Percentiles rank a stretch among this genome's conserved stretches.
Conservation (phyloP, 805 yeast genomes). For the Grigorovia yakushimaensis region DNA sequence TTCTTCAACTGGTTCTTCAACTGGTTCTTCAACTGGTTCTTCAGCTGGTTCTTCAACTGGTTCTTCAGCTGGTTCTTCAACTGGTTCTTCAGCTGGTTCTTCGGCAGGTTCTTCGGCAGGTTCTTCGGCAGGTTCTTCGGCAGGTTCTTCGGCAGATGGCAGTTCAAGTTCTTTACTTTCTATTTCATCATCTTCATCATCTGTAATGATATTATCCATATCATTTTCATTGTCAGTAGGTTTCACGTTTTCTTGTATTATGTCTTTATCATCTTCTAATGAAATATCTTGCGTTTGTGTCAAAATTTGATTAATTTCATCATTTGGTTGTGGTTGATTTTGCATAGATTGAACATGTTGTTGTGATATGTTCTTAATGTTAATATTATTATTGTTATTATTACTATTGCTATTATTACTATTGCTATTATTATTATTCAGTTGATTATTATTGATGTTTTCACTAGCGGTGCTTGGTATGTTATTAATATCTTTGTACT, state of each 20-base stretch:
- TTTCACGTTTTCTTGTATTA: background rate
- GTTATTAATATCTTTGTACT: slow-evolving; percentile 5
- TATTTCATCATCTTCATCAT: slow-evolving; percentile 5
- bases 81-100: slow-evolving; percentile 3
- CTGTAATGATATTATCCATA: slow-evolving; percentile 7
- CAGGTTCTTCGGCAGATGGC: slow-evolving; percentile 3
- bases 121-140: slow-evolving; percentile 1
- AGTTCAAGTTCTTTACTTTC: slow-evolving; percentile 7
- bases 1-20: slow-evolving; percentile 3
- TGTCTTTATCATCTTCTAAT: background rate
- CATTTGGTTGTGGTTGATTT: background rate
- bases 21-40: slow-evolving; percentile 3
- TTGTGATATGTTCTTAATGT: background rate
- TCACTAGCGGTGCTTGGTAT: background rate
- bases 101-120: background rate
- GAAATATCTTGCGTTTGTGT: background rate
- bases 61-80: slow-evolving; percentile 2
- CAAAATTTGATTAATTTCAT: background rate
- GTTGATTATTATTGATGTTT: background rate
- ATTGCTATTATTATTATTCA: background rate
- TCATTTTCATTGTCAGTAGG: slow-evolving; percentile 5
- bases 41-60: slow-evolving; percentile 7
- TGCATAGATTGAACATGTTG: background rate
- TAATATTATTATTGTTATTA: background rate
- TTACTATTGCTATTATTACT: background rate